Evolutionary conservation across 805 yeast genomes (phyloP).

Genomic region (Torulaspora indica): DNA sequence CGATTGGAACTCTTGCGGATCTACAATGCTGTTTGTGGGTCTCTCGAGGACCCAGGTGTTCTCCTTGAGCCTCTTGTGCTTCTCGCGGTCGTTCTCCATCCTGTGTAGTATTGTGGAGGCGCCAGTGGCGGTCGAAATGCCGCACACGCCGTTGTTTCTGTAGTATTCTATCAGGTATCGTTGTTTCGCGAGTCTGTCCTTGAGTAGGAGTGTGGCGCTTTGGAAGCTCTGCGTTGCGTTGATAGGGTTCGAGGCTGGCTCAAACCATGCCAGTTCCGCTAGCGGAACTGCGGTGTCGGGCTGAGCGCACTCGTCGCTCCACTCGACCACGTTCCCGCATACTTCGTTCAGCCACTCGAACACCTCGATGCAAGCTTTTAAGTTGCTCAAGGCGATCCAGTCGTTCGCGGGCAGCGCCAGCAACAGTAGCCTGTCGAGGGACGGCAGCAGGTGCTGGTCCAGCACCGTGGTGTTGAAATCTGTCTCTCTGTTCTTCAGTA

Average conservation of each 20-base stretch:
- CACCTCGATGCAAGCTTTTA: constrained; percentile 19
- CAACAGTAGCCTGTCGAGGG: constrained; percentile 22
- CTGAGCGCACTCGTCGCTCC: constrained; percentile 2
- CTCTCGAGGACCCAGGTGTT: constrained; percentile 66
- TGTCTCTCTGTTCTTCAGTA: constrained; percentile 22
- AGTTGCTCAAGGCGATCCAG: constrained; percentile 21
- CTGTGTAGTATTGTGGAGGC: constrained; percentile 60
- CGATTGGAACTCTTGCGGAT: constrained; percentile 47
- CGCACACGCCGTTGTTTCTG: constrained; percentile 9
- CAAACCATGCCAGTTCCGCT: constrained; percentile 10
- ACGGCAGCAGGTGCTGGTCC: constrained; percentile 26
- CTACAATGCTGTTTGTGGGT: constrained; percentile 30
- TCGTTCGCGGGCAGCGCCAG: constrained; percentile 21
- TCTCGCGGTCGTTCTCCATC: constrained; percentile 90
- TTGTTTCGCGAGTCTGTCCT: constrained; percentile 13
- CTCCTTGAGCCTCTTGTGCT: constrained; percentile 82
- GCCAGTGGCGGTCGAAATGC: constrained; percentile 13
- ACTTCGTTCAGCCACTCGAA: constrained; percentile 14
- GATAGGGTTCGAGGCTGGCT: constrained; percentile 3
- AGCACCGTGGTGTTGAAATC: constrained; percentile 23
- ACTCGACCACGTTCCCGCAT: constrained; percentile 9
- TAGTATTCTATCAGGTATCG: constrained; percentile 12
- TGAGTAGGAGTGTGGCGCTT: constrained; percentile 7
- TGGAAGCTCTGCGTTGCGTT: constrained; percentile 8
- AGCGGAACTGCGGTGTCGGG: constrained; percentile 6